These are phyloP conservation scores for Trichoderma sp. DNA, from an alignment of 2,329 filamentous ascomycete genomes.

Conservation along the genomic window DNA sequence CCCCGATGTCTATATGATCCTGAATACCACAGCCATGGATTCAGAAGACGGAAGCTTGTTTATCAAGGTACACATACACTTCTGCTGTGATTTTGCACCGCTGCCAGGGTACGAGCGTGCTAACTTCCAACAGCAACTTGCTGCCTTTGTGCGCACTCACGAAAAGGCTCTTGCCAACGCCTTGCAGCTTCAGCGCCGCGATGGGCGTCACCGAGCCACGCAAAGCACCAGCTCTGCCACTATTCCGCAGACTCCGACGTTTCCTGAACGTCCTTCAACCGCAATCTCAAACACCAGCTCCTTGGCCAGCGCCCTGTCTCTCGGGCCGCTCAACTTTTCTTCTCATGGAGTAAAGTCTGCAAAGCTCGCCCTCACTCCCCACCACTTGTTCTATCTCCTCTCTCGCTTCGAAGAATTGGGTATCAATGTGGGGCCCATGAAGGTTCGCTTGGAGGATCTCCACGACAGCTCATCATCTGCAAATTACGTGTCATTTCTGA, in stretches of 20 bases:
- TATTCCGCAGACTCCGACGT: constrained; percentile 53
- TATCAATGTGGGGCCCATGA: constrained; percentile 92
- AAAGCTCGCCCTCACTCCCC: constrained; percentile 87
- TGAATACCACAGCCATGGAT: constrained; percentile 54
- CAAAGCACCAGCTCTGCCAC: constrained; percentile 60
- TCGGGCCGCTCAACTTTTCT: constrained; percentile 79
- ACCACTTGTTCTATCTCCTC: constrained; percentile 94
- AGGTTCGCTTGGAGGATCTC: constrained; percentile 89
- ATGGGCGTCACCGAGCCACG: constrained; percentile 67
- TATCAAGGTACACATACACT: constrained; percentile 65
- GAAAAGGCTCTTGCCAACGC: constrained; percentile 97
- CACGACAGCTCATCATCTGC: constrained; percentile 81
- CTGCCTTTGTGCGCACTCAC: constrained; percentile 92
- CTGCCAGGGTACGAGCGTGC: constrained; percentile 15
- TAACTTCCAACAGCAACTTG: constrained; percentile 70
- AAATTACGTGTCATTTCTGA: constrained; percentile 94
- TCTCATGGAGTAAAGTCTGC: constrained; percentile 84
- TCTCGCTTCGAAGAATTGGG: constrained; percentile 91
- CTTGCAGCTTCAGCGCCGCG: constrained; percentile 72
- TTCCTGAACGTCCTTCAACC: constrained; percentile 61
- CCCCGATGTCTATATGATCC: constrained; percentile 16
- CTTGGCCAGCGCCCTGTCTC: constrained; percentile 80
- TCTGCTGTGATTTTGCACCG: not conserved
- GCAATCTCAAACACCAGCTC: constrained; percentile 68
- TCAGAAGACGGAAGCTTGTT: constrained; percentile 88